phyloP scores from a whole-genome alignment of 305 asterid genomes.

The Fraxinus platypoda region DNA sequence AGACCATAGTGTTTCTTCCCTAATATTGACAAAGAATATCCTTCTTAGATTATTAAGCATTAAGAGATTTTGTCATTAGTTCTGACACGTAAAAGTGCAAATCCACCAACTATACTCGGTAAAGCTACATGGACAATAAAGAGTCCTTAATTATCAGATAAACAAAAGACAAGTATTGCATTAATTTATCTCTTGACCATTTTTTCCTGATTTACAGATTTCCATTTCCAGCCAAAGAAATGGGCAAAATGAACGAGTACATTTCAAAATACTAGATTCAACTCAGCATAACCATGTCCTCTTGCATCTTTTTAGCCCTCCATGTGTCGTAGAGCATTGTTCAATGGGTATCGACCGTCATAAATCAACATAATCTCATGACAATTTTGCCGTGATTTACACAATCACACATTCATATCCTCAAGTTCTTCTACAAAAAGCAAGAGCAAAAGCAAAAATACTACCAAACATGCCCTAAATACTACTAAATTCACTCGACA shows the following conservation, averaged over 20 bases:
- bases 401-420: background rate
- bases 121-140: slow-evolving; percentile 17
- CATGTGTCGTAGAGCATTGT: background rate
- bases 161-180: background rate
- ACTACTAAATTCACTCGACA: background rate
- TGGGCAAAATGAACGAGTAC: slow-evolving; percentile 9
- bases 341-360: background rate
- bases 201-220: background rate
- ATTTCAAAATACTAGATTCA: background rate
- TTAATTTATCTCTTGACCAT: slow-evolving; percentile 14
- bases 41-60: background rate
- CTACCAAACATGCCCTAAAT: background rate
- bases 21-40: background rate
- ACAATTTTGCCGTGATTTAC: background rate
- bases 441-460: background rate
- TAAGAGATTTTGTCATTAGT: slow-evolving; percentile 1
- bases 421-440: background rate
- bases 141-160: background rate
- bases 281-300: background rate
- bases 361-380: background rate
- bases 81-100: slow-evolving; percentile 3
- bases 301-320: background rate
- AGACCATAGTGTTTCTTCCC: background rate
- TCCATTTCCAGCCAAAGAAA: slow-evolving; percentile 4
- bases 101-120: background rate